Evolutionary conservation across 306 rosid species (phyloP).

Genomic region (Amphicarpaea edgeworthii): DNA sequence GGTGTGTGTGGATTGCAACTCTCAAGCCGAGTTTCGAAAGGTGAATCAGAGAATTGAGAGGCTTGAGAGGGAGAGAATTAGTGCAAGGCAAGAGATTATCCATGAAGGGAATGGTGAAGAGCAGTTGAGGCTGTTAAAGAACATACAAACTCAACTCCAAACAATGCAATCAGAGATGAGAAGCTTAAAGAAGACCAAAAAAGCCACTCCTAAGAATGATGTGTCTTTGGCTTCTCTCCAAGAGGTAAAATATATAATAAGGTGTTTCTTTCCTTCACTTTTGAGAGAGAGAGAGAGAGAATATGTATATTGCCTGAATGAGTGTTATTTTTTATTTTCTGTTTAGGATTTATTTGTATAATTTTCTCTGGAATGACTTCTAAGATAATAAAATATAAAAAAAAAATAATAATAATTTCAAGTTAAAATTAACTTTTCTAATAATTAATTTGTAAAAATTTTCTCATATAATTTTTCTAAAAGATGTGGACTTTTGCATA

Average conservation of each 20-base stretch:
- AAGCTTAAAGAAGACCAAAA: constrained; percentile 54
- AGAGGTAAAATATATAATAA: constrained; percentile 63
- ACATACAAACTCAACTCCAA: constrained; percentile 67
- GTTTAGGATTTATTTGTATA: too few species aligned
- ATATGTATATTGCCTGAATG: background rate
- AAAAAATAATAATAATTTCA: too few species aligned
- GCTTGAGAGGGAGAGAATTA: constrained; percentile 62
- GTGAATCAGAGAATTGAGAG: constrained; percentile 56
- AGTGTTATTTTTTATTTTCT: too few species aligned
- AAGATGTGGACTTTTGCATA: too few species aligned
- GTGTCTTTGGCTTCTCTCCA: constrained; percentile 48
- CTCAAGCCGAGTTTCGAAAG: constrained; percentile 57
- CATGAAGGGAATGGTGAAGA: constrained; percentile 57
- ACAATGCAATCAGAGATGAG: constrained; percentile 60
- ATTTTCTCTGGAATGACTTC: too few species aligned
- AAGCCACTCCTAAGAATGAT: constrained; percentile 53
- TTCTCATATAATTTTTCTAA: too few species aligned
- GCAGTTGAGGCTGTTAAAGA: constrained; percentile 72
- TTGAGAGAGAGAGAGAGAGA: background rate
- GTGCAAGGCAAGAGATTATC: constrained; percentile 61
- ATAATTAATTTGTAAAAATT: too few species aligned
- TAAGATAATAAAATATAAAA: too few species aligned
- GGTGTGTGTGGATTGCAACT: constrained; percentile 41
- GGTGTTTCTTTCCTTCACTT: background rate
- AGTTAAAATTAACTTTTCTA: too few species aligned